Conservation (phyloP, 73 alveolate genomes). For the Effrenium voratum region DNA sequence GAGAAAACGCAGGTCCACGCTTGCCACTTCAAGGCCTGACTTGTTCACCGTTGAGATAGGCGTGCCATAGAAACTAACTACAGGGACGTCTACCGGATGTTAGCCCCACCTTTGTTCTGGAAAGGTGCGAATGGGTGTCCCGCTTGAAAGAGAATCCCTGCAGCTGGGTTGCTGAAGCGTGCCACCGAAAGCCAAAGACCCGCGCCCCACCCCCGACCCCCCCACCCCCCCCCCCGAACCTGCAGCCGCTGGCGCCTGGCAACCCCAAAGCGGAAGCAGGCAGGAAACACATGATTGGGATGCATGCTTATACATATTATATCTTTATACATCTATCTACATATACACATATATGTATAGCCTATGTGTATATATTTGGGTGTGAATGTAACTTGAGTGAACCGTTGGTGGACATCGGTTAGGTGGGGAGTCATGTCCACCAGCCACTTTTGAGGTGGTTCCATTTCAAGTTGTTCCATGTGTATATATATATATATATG, state of each 20-base stretch:
- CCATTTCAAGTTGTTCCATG: too few relatives aligned
- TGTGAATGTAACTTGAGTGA: not conserved
- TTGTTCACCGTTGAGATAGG: too few relatives aligned
- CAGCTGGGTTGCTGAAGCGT: not conserved
- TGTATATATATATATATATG: not conserved
- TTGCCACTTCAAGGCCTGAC: too few relatives aligned
- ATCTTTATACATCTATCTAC: not conserved
- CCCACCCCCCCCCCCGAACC: not conserved
- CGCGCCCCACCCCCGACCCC: not conserved
- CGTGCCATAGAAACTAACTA: too few relatives aligned
- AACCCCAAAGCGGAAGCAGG: not conserved
- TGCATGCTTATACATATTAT: not conserved
- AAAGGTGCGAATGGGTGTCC: too few relatives aligned
- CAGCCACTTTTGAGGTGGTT: too few relatives aligned
- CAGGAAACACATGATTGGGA: not conserved
- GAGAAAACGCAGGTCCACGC: too few relatives aligned
- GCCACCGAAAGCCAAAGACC: not conserved
- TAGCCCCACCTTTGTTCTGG: too few relatives aligned
- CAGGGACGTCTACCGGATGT: too few relatives aligned
- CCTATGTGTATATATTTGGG: not conserved
- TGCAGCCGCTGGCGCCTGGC: conserved; percentile 19
- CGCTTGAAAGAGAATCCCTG: not conserved
- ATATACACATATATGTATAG: too few relatives aligned
- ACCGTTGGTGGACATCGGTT: too few relatives aligned
- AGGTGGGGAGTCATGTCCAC: too few relatives aligned